A percentile compares a stretch with the other conserved stretches of the same genome.
phyloP scores from a whole-genome alignment of 495 filamentous ascomycete species.

The Daldinia vernicosa region DNA sequence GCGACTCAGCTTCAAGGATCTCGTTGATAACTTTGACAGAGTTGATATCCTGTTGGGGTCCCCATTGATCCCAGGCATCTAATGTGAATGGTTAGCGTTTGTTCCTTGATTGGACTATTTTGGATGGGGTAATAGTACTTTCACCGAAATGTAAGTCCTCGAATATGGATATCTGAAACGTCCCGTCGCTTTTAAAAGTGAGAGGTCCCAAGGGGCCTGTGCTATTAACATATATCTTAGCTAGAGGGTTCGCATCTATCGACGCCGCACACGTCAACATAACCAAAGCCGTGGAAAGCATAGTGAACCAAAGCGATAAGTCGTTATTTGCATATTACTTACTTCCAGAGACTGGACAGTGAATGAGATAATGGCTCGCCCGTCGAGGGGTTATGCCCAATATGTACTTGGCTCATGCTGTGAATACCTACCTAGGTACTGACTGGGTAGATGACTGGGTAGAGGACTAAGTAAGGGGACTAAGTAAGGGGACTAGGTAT shows the following conservation, averaged over 20 bases:
- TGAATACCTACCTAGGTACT: too few relatives aligned
- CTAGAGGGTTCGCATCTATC: constrained; percentile 28
- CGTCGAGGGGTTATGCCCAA: constrained; percentile 29
- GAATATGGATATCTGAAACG: constrained; percentile 67
- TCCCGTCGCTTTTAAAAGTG: constrained; percentile 50
- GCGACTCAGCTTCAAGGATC: constrained; percentile 65
- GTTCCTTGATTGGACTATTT: not conserved
- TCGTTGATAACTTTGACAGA: constrained; percentile 66
- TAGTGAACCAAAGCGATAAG: constrained; percentile 1
- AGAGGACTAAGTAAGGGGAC: not conserved
- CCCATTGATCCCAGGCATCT: constrained; percentile 64
- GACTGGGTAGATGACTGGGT: not conserved
- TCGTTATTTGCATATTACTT: constrained; percentile 27
- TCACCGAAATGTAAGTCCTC: constrained; percentile 77
- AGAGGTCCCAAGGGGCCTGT: constrained; percentile 45
- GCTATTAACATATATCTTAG: constrained; percentile 20
- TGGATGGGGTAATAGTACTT: constrained; percentile 46
- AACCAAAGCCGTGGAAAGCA: constrained; percentile 12
- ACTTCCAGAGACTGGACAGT: constrained; percentile 5
- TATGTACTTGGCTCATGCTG: constrained; percentile 44
- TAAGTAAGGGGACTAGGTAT: not conserved
- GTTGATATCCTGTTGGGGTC: constrained; percentile 67
- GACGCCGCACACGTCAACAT: constrained; percentile 7
- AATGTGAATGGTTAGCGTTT: constrained; percentile 9
- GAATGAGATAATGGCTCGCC: constrained; percentile 9